Base-by-base conservation (phyloP, 2,329 filamentous ascomycete species). In the Hypoxylon sp. region DNA sequence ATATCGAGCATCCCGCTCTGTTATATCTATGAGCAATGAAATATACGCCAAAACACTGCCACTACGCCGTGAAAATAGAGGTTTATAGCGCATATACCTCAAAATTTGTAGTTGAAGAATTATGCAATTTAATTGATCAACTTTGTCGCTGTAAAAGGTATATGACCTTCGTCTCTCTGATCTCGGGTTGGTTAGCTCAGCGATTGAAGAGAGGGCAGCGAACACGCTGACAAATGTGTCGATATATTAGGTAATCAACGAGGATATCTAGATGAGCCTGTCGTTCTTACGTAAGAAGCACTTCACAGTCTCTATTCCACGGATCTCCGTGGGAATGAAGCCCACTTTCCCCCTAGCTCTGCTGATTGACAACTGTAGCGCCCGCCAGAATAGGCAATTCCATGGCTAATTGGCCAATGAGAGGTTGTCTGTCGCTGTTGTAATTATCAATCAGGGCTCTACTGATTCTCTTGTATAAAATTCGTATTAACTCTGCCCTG, bases 351-450 rank as follows among this genome's bases (percentile, higher is more conserved):
- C 17, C 38, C 19, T 17, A 3, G 38, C 38, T 17, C 4, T n/a
- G 36, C 14, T 41, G 36, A n/a, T 30, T 9, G 9, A 30, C 28
- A 9, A 30, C 28, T 30, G 6, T 11, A 9, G 14, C n/a, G 17
- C 38, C 36, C 36, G 6, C 49, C 49, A 41, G 17, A 64, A 59
- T 55, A 49, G 56, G 55, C 30, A 59, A 64, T 60, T 36, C 2
- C 11, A 36, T 17, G 14, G 43, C 41, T n/a, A 30, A 30, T 38
- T 9, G 55, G 28, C 49, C 49, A 64, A 59, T 60, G 6, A n/a
- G 49, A 59, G 34, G 14, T 10, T 13, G 34, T 21, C 14, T 14
- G 1, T 6, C 19, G 30, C 45, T 4, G 4, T 14, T n/a, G 34
- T 36, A 36, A 36, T 36, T 10, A 43, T 11, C n/a, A 21, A 21